Conservation (phyloP, 768 basidiomycete genomes). For the Pilatotrama ljubarskyi region DNA sequence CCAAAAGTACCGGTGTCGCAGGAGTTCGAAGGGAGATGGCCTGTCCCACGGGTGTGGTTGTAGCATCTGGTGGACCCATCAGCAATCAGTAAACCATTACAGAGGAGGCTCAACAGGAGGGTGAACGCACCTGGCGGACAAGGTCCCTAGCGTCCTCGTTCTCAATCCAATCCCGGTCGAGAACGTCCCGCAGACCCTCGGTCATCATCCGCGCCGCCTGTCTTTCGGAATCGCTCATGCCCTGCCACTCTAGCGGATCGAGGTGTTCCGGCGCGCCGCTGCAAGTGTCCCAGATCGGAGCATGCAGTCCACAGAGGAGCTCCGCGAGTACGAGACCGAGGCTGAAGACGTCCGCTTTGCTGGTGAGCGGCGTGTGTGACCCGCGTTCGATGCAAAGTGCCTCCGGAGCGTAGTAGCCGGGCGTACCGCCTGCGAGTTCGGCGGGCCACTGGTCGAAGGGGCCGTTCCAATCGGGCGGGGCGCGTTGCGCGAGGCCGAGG, state of each 20-base stretch:
- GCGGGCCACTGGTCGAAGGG: background rate
- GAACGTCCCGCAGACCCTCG: background rate
- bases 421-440: constrained; percentile 35
- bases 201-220: constrained; percentile 10
- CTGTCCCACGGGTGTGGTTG: background rate
- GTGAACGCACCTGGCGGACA: background rate
- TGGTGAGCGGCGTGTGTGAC: constrained; percentile 18
- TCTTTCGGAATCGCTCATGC: background rate
- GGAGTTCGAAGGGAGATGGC: background rate
- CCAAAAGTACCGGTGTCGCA: constrained; percentile 1
- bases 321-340: constrained; percentile 50
- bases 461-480: too few species aligned
- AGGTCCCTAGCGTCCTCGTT: background rate
- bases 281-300: constrained; percentile 9
- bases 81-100: too few species aligned
- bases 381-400: constrained; percentile 43
- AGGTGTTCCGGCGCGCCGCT: background rate
- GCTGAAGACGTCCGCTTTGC: constrained; percentile 45
- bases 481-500: background rate
- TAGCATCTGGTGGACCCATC: background rate
- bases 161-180: background rate
- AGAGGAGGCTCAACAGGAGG: too few species aligned
- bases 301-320: constrained; percentile 24
- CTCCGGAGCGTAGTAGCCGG: constrained; percentile 47
- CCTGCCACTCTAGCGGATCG: background rate